Evolutionary conservation across 306 rosid genomes (phyloP), one percentile per base, ranked within the genome.

Genomic region (Trifolium dubium): DNA sequence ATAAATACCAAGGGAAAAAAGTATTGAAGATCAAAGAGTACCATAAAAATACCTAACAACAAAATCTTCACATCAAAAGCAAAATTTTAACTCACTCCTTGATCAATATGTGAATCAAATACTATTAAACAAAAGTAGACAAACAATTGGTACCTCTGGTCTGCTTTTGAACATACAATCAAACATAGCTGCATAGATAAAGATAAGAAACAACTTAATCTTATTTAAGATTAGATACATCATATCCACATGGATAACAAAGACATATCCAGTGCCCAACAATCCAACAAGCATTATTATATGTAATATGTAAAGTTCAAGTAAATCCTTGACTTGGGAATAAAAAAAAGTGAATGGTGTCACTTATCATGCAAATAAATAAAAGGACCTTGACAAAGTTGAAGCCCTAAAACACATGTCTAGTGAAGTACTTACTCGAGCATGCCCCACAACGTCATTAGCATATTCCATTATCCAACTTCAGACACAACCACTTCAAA

Each of bases 401-500:
- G 28, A 62, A 76, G 69, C 80, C 73, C 77, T 66, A 69, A 72
- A 44, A 80, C 77, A 67, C 75, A 58, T 15, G 85, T 71, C n/a
- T n/a, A 55, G 62, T 10, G 5, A 23, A 12, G 63, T 56, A 35
- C 72, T 76, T 43, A 78, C 46, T 77, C 75, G 69, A 50, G 58
- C 63, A 72, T 64, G 41, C 65, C 39, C 68, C 69, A 34, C 68
- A 64, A 53, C 41, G 46, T 63, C 74, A 54, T 41, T 40, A 40
- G 37, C 85, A 77, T 51, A 81, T 83, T 75, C 63, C 73, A 80
- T 46, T 59, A 81, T 68, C 80, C 79, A 75, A 76, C 80, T 80
- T 86, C 78, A 72, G 76, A 82, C 70, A 82, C 70, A 75, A 76
- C 81, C 79, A 77, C 80, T 75, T 67, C 73, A 51, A 64, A 73